These are phyloP conservation scores for Penstemon eatonii DNA, from an alignment of 257 asterid species.

Conservation along the genomic window DNA sequence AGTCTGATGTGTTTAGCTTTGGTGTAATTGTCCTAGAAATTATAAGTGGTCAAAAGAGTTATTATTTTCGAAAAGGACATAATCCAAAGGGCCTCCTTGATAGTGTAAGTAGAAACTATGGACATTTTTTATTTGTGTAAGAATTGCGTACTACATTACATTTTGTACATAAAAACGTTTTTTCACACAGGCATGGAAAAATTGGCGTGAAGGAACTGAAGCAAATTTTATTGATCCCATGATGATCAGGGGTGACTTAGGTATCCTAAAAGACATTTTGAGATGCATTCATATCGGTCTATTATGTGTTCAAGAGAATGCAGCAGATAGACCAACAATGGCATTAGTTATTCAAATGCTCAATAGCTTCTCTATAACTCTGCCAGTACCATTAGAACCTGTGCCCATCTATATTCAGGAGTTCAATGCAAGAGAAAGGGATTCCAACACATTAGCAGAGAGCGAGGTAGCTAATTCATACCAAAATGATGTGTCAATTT, in stretches of 20 bases:
- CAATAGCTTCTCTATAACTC: not conserved
- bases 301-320: not conserved
- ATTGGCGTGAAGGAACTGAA: not conserved
- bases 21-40: constrained; percentile 15
- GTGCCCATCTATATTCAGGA: not conserved
- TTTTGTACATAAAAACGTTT: not conserved
- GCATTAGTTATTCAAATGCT: constrained; percentile 1
- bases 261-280: not conserved
- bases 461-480: not conserved
- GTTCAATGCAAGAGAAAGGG: not conserved
- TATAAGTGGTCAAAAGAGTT: constrained; percentile 7
- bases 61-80: not conserved
- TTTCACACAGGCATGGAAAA: not conserved
- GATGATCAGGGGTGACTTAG: not conserved
- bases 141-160: not conserved
- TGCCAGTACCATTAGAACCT: not conserved
- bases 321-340: not conserved
- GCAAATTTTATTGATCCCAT: constrained; percentile 5
- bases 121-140: not conserved
- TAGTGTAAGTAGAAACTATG: not conserved
- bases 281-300: constrained; percentile 1
- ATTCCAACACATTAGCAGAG: not conserved
- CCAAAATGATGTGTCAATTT: constrained; percentile 2
- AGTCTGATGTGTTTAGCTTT: constrained; percentile 18
- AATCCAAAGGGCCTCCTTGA: not conserved